Evolutionary conservation across 768 basidiomycete species (phyloP), one percentile per base, ranked within the genome.

Genomic region (Chlorophyllum brunneum): DNA sequence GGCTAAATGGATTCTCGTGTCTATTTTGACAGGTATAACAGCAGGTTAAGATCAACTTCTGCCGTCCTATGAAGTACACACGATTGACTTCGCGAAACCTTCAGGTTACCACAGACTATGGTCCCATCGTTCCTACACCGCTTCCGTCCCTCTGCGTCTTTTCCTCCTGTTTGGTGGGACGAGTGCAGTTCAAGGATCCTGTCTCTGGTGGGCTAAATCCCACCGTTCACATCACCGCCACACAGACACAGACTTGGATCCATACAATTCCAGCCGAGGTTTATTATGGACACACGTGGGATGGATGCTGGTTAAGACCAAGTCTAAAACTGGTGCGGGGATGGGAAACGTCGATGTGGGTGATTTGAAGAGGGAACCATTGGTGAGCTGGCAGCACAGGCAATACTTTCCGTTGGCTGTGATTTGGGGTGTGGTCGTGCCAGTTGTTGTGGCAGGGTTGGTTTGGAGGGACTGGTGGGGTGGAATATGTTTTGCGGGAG

Each of bases 231-330:
- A 89, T 63, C 88, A 89, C 64, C 82, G 87, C 56, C 77, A 92
- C 61, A 91, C 89, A 57, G 90, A 93, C 69, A 92, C 88, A 30
- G 86, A 90, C 58, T 79, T 86, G 43, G 90, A 93, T 66, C 90
- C 90, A 13, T 92, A 93, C 70, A 81, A 87, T 56, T 82, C 89
- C 3, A 81, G 83, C 63, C 80, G 87, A 55, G 89, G 89, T 18
- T 71, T 90, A 48, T 72, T 86, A 38, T 88, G 85, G 84, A 83
- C 88, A 1, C 89, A 92, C 67, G 69, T 89, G 38, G 86, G 86
- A n/a, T 88, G 90, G 90, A 86, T 90, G 76, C 61, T 93, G 56
- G 79, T 91, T 67, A 86, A 88, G 63, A 82, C 88, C 23, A 72
- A 80, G 46, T 73, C 87, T 40, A 81, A 75, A 53, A 79, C 86